phyloP scores from a whole-genome alignment of 495 filamentous ascomycete species.

The Chaetomidium leptoderma region DNA sequence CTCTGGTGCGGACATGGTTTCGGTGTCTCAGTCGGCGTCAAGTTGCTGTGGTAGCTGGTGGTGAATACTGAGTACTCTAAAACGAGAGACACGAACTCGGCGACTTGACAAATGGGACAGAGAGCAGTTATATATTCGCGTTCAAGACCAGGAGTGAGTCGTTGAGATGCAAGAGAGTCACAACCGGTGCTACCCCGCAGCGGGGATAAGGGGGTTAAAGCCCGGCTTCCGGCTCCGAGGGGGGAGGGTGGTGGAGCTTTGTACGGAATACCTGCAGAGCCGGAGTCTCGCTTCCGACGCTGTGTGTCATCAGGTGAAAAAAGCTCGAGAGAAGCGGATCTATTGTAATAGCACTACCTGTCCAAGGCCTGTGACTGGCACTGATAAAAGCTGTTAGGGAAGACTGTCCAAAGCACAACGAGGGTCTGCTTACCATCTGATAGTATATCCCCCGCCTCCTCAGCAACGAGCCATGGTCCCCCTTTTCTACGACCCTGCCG shows the following conservation, averaged over 20 bases:
- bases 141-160: background rate
- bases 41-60: background rate
- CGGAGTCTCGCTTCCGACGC: background rate
- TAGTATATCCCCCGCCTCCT: conserved; percentile 51
- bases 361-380: conserved; percentile 50
- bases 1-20: conserved; percentile 1
- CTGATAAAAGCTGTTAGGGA: conserved; percentile 30
- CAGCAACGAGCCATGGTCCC: conserved; percentile 47
- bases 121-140: background rate
- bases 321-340: too few species aligned
- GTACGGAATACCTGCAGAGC: background rate
- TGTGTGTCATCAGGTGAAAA: background rate
- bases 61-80: background rate
- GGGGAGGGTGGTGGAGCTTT: background rate
- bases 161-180: background rate
- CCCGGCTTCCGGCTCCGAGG: background rate
- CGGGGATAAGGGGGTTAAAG: conserved; percentile 17
- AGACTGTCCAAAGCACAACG: background rate
- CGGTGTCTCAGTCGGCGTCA: too few species aligned
- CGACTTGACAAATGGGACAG: background rate
- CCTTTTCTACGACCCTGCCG: conserved; percentile 50
- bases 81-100: too few species aligned
- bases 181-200: conserved; percentile 11
- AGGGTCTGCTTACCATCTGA: conserved; percentile 44
- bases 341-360: conserved; percentile 27